Evolutionary conservation across 139 green algal species (phyloP).

Genomic region (Chlorella sp.): DNA sequence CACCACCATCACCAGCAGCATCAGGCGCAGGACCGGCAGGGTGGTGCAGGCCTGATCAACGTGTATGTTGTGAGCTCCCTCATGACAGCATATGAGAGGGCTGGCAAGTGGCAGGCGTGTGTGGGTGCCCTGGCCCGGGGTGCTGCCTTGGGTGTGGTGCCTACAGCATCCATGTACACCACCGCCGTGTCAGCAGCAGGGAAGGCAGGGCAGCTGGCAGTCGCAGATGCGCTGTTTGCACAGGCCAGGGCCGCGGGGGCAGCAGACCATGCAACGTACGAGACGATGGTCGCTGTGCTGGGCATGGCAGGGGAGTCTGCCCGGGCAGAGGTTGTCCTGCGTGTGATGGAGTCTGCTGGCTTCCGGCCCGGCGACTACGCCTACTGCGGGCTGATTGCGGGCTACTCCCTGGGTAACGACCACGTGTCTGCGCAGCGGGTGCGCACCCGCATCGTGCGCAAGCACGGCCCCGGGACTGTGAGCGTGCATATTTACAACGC

Average conservation of each 20-base stretch:
- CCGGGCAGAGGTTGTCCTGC: slow-evolving; percentile 49
- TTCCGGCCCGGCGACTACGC: slow-evolving; percentile 65
- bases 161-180: slow-evolving; percentile 78
- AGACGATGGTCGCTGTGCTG: slow-evolving; percentile 74
- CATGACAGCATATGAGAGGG: slow-evolving; percentile 78
- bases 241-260: slow-evolving; percentile 21
- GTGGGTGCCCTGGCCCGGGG: slow-evolving; percentile 57
- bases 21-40: too few relatives aligned
- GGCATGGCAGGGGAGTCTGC: slow-evolving; percentile 51
- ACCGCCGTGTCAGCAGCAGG: slow-evolving; percentile 72
- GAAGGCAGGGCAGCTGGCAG: slow-evolving; percentile 53
- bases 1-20: too few relatives aligned
- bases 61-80: too few relatives aligned
- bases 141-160: slow-evolving; percentile 32
- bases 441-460: slow-evolving; percentile 42
- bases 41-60: too few relatives aligned
- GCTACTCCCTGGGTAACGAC: slow-evolving; percentile 61
- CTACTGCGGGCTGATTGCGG: slow-evolving; percentile 73
- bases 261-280: slow-evolving; percentile 66
- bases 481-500: too few relatives aligned
- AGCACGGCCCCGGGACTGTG: too few relatives aligned
- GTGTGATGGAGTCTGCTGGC: slow-evolving; percentile 15
- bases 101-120: slow-evolving; percentile 59
- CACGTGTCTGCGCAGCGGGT: slow-evolving; percentile 26
- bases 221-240: slow-evolving; percentile 57